Percentiles rank a stretch among this genome's conserved stretches.
Conservation (phyloP, 352 stramenopile genomes). For the Pythium pyrilobum region DNA sequence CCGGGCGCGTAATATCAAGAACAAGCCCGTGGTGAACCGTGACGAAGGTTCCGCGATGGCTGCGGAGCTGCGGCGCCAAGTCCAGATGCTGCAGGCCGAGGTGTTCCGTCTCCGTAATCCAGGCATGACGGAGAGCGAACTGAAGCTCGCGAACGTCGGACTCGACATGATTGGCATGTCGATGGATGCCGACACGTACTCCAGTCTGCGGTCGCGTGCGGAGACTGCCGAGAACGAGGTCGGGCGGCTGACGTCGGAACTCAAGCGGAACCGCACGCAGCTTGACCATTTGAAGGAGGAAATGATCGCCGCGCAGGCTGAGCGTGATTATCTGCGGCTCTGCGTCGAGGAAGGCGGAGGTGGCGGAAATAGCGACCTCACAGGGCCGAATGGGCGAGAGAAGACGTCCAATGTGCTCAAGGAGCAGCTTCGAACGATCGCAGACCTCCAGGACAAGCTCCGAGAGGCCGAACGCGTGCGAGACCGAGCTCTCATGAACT, state of each 20-base stretch:
- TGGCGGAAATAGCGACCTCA: conserved; percentile 10
- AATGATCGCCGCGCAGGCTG: conserved; percentile 80
- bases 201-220: conserved; percentile 58
- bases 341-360: conserved; percentile 52
- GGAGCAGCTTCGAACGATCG: conserved; percentile 78
- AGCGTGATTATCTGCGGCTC: conserved; percentile 71
- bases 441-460: conserved; percentile 75
- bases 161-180: conserved; percentile 62
- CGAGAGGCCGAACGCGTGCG: conserved; percentile 53
- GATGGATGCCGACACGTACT: conserved; percentile 72
- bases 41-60: conserved; percentile 73
- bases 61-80: conserved; percentile 67
- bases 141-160: conserved; percentile 55
- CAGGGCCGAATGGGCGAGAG: conserved; percentile 30
- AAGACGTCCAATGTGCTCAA: conserved; percentile 62
- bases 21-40: conserved; percentile 84
- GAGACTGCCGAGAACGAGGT: conserved; percentile 83
- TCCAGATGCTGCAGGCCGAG: conserved; percentile 78
- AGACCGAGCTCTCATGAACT: conserved; percentile 52
- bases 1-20: conserved; percentile 87
- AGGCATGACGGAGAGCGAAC: conserved; percentile 71
- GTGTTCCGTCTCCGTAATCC: conserved; percentile 78
- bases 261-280: conserved; percentile 75
- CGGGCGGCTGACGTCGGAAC: conserved; percentile 53
- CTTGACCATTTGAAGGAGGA: conserved; percentile 81